Evolutionary conservation across 805 yeast genomes (phyloP).

Genomic region (Starmerella ratchasimensis): DNA sequence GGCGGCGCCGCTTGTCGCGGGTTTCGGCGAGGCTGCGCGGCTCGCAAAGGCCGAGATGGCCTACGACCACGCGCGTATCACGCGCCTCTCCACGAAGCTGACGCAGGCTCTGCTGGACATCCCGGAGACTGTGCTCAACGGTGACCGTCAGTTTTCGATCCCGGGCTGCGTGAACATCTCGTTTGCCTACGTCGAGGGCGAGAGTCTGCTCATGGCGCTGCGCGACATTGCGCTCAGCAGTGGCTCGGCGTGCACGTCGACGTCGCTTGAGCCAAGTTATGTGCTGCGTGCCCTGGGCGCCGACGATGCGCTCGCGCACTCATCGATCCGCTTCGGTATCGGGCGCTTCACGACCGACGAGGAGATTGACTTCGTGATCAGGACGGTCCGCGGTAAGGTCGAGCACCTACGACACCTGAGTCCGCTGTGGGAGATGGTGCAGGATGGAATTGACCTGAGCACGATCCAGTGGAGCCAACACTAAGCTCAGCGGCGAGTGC

Average conservation of each 20-base stretch:
- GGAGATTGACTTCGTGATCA: conserved; percentile 84
- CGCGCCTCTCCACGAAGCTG: conserved; percentile 57
- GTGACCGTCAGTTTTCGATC: conserved; percentile 59
- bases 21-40: conserved; percentile 95
- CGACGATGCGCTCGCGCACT: conserved; percentile 95
- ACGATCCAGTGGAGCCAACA: conserved; percentile 98
- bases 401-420: conserved; percentile 80
- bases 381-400: conserved; percentile 80
- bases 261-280: conserved; percentile 93
- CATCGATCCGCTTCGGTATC: conserved; percentile 93
- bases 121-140: conserved; percentile 83
- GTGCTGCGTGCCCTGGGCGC: conserved; percentile 95
- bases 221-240: conserved; percentile 92
- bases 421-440: conserved; percentile 98
- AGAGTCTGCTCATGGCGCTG: conserved; percentile 90
- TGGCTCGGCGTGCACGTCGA: conserved; percentile 98
- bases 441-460: conserved; percentile 89
- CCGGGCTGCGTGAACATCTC: conserved; percentile 95
- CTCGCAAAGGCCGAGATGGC: conserved; percentile 59
- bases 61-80: conserved; percentile 59
- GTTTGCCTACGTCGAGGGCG: conserved; percentile 96
- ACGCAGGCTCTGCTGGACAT: conserved; percentile 58
- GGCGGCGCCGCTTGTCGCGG: conserved; percentile 91
- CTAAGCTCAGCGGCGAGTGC: too few relatives aligned
- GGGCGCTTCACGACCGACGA: conserved; percentile 96